Evolutionary conservation across 106 monocot species (phyloP), one percentile per base, ranked within the genome.

Genomic region (Allium fistulosum): DNA sequence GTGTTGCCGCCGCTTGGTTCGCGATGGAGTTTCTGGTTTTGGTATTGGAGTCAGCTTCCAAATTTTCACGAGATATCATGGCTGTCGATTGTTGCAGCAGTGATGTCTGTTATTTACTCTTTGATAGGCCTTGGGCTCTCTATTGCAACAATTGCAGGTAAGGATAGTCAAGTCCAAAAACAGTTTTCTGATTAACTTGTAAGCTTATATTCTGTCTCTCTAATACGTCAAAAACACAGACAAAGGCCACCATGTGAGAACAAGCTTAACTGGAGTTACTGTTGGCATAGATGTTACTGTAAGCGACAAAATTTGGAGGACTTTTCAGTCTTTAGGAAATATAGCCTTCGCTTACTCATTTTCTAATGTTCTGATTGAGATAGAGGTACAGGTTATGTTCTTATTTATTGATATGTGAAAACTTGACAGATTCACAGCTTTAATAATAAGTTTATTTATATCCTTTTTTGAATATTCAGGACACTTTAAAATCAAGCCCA

Each of bases 111-210:
- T 5, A 50, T 67, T n/a, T 92, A 88, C 71, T 85, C 92, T 26
- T 26, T 56, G 65, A 92, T 92, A 7, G 92, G 88, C 17, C 84
- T 92, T 46, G 88, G 80, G 15, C 88, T 92, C 65, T 88, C 92
- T 51, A 74, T 88, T 47, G 88, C 85, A 11, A 82, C 45, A 46
- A 83, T 92, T 52, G 82, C 92, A 81, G 88, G 51, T 28, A 51
- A 17, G 17, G 13, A 48, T 37, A 5, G 37, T 5, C 37, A 37
- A 37, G 37, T 5, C 37, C 5, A 1, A 37, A 37, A 2, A 37
- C 37, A 37, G 5, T 37, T 5, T 37, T 5, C 37, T 37, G 1
- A 37, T 37, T 37, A 37, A 37, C 37, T 37, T 37, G 37, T 37
- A 37, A 37, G 2, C 37, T 37, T 37, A 4, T 5, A 37, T 37